These are phyloP conservation scores for Graphilbum sp. DNA, from an alignment of 2,329 filamentous ascomycete genomes.

Conservation along the genomic window DNA sequence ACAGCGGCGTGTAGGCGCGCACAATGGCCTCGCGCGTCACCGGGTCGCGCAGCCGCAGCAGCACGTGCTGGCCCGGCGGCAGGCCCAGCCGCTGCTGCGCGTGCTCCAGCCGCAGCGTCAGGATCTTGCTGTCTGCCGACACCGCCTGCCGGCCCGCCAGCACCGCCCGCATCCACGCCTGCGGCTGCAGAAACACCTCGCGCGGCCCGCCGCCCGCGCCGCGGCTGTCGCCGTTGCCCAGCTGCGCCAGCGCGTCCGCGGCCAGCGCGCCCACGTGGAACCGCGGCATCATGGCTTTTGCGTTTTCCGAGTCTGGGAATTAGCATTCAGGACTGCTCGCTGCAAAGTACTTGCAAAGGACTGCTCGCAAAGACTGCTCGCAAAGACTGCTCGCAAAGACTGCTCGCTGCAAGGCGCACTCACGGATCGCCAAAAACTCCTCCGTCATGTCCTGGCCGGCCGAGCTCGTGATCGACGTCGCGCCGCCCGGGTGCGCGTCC, in stretches of 20 bases:
- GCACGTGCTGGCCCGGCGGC: conserved; percentile 72
- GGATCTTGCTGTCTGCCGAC: conserved; percentile 66
- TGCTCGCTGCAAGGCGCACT: too few species aligned
- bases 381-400: too few species aligned
- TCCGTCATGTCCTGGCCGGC: conserved; percentile 73
- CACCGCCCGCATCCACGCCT: conserved; percentile 56
- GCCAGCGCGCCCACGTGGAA: conserved; percentile 76
- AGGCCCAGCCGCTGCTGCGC: conserved; percentile 54
- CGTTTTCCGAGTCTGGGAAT: conserved; percentile 65
- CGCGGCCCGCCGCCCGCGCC: conserved; percentile 18
- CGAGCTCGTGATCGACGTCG: conserved; percentile 65
- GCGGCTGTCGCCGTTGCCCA: conserved; percentile 26
- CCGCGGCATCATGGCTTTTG: conserved; percentile 72
- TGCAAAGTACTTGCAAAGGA: conserved; percentile 28
- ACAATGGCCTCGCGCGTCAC: conserved; percentile 58
- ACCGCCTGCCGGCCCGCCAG: conserved; percentile 52
- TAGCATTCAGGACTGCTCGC: too few species aligned
- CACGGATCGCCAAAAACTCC: conserved; percentile 87
- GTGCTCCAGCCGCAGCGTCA: conserved; percentile 65
- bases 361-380: too few species aligned
- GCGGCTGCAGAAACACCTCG: conserved; percentile 52
- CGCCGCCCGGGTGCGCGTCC: conserved; percentile 71
- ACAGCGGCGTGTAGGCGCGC: conserved; percentile 75
- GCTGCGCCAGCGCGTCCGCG: conserved; percentile 33
- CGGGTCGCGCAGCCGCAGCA: conserved; percentile 65